These are phyloP conservation scores for Clohesyomyces aquaticus DNA, from an alignment of 495 filamentous ascomycete genomes.

Conservation along the genomic window DNA sequence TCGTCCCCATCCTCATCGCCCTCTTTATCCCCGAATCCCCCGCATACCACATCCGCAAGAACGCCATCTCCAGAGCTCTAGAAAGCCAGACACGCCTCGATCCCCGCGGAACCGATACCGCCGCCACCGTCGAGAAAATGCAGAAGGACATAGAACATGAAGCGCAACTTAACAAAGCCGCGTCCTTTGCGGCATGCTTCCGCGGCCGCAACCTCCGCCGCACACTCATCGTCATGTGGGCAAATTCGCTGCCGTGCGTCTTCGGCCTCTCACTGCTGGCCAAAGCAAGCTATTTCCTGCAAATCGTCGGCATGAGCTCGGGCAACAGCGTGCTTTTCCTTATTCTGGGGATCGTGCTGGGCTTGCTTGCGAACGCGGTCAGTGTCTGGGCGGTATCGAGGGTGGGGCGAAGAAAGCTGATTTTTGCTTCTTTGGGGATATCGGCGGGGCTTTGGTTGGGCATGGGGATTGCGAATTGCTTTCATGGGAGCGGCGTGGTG, in stretches of 20 bases:
- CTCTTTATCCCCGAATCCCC: slow-evolving; percentile 36
- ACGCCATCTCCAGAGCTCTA: slow-evolving; percentile 15
- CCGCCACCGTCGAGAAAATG: slow-evolving; percentile 18
- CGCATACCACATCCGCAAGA: slow-evolving; percentile 31
- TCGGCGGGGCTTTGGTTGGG: slow-evolving; percentile 2
- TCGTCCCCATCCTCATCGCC: slow-evolving; percentile 35
- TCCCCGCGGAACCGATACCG: slow-evolving; percentile 9
- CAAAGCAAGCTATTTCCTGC: slow-evolving; percentile 32
- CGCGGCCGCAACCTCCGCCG: slow-evolving; percentile 21
- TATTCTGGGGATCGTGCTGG: slow-evolving; percentile 30
- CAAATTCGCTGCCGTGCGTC: slow-evolving; percentile 17
- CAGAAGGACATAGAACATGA: slow-evolving; percentile 25
- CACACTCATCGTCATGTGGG: slow-evolving; percentile 32
- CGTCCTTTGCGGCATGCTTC: slow-evolving; percentile 28
- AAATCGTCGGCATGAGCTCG: slow-evolving; percentile 30
- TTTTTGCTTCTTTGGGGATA: slow-evolving; percentile 4
- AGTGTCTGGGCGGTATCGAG: slow-evolving; percentile 23
- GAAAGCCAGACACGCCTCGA: slow-evolving; percentile 23
- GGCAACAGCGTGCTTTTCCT: slow-evolving; percentile 27
- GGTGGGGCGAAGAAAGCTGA: slow-evolving; percentile 15
- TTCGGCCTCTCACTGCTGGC: slow-evolving; percentile 24
- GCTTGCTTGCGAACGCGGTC: slow-evolving; percentile 19
- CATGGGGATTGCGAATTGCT: slow-evolving; percentile 32
- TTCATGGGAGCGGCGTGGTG: slow-evolving; percentile 9
- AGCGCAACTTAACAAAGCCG: neutral